A percentile compares a stretch with the other conserved stretches of the same genome.
phyloP scores from a whole-genome alignment of 371 early-diverging fungal species.

The Mortierella sp. region DNA sequence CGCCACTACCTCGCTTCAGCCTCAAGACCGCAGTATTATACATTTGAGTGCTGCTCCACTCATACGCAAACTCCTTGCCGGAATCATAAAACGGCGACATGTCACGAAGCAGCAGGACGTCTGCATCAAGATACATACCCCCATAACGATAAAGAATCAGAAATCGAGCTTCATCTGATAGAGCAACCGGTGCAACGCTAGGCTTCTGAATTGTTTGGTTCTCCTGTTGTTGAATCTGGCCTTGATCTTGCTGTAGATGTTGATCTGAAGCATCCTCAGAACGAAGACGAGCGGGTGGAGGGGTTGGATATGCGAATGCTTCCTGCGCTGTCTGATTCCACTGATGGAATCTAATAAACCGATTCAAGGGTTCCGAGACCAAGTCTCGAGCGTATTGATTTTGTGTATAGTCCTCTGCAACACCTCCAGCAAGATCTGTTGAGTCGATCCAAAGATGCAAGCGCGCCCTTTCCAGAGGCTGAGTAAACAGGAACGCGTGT shows the following conservation, averaged over 20 bases:
- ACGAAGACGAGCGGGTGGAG: background rate
- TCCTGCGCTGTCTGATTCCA: slow-evolving; percentile 30
- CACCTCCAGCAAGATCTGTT: slow-evolving; percentile 21
- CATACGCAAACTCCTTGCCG: slow-evolving; percentile 41
- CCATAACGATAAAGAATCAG: slow-evolving; percentile 32
- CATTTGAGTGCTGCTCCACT: slow-evolving; percentile 48
- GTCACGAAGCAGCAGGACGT: slow-evolving; percentile 46
- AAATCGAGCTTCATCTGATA: slow-evolving; percentile 49
- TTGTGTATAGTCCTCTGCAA: slow-evolving; percentile 25
- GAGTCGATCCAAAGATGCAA: slow-evolving; percentile 55
- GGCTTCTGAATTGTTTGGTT: slow-evolving; percentile 4
- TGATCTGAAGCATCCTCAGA: background rate
- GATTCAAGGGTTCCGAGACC: slow-evolving; percentile 15
- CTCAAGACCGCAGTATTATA: too few relatives aligned
- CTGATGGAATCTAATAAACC: slow-evolving; percentile 23
- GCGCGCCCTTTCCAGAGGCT: slow-evolving; percentile 35
- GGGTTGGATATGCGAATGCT: slow-evolving; percentile 9
- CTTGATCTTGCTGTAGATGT: too few relatives aligned
- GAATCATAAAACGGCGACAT: slow-evolving; percentile 46
- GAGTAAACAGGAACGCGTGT: too few relatives aligned
- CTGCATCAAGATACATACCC: slow-evolving; percentile 40
- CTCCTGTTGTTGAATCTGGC: too few relatives aligned
- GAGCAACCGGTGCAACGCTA: slow-evolving; percentile 16
- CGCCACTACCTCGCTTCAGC: slow-evolving; percentile 21
- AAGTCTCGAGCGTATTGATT: slow-evolving; percentile 24